Evolutionary conservation across 768 basidiomycete genomes (phyloP).

Genomic region (Tephrocybe sp.): DNA sequence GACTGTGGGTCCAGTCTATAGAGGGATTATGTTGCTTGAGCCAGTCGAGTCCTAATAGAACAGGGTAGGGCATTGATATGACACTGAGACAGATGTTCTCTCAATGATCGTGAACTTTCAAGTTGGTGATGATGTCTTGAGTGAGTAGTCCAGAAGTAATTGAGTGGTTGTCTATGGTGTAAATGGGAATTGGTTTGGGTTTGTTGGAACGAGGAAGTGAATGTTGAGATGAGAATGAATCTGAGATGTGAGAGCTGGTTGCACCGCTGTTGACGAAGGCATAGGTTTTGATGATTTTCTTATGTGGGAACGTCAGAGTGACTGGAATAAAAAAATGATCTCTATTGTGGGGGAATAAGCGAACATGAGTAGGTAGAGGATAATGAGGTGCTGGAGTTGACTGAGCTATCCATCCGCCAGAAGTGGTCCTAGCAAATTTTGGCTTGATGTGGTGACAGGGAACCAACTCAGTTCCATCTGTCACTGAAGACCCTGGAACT

Average conservation of each 20-base stretch:
- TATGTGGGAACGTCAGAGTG: too few species aligned
- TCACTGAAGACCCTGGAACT: conserved; percentile 30
- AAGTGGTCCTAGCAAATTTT: conserved; percentile 11
- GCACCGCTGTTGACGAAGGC: conserved; percentile 37
- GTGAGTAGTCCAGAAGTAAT: conserved; percentile 40
- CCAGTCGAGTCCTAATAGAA: too few species aligned
- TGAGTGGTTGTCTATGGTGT: too few species aligned
- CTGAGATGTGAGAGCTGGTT: conserved; percentile 35
- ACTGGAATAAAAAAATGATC: too few species aligned
- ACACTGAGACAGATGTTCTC: conserved; percentile 28
- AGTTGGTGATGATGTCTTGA: conserved; percentile 31
- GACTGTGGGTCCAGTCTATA: too few species aligned
- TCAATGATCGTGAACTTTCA: conserved; percentile 27
- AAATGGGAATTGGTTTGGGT: conserved; percentile 29
- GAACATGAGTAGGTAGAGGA: conserved; percentile 11
- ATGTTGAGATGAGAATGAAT: too few species aligned
- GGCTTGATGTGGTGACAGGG: conserved; percentile 14
- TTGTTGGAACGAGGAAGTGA: conserved; percentile 28
- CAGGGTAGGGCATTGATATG: conserved; percentile 31
- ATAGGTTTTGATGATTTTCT: too few species aligned
- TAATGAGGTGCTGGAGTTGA: conserved; percentile 19
- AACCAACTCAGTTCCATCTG: conserved; percentile 23
- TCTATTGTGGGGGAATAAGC: too few species aligned
- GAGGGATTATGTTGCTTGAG: too few species aligned
- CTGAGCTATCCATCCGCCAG: conserved; percentile 19